These are phyloP conservation scores for Cyberlindnera amylophila DNA, from an alignment of 805 yeast genomes.

Conservation along the genomic window DNA sequence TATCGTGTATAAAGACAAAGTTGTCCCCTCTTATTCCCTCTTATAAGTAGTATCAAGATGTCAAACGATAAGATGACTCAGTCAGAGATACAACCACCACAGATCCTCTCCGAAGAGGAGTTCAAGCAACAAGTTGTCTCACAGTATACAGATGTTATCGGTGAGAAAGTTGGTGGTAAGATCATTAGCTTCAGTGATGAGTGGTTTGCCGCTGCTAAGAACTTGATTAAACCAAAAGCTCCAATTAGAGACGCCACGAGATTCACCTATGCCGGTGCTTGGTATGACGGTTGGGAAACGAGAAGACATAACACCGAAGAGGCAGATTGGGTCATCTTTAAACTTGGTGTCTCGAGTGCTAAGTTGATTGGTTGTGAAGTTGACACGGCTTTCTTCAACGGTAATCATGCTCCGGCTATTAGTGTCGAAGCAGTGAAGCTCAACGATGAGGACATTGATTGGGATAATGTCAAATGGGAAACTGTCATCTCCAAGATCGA, in stretches of 20 bases:
- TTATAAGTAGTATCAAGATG: too few species aligned
- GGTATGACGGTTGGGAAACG: slow-evolving; percentile 99
- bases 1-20: neutral
- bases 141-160: slow-evolving; percentile 61
- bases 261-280: slow-evolving; percentile 84
- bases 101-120: slow-evolving; percentile 20
- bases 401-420: slow-evolving; percentile 94
- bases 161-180: slow-evolving; percentile 78
- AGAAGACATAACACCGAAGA: slow-evolving; percentile 84
- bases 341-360: slow-evolving; percentile 82
- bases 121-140: slow-evolving; percentile 25
- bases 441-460: slow-evolving; percentile 25
- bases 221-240: slow-evolving; percentile 73
- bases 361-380: slow-evolving; percentile 77
- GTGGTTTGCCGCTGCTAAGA: slow-evolving; percentile 93
- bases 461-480: slow-evolving; percentile 50
- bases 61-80: slow-evolving; percentile 4
- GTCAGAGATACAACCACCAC: slow-evolving; percentile 8
- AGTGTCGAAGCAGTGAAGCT: slow-evolving; percentile 68
- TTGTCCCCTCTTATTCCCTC: too few species aligned
- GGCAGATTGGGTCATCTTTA: slow-evolving; percentile 83
- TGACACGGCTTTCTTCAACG: slow-evolving; percentile 91
- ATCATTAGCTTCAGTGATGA: slow-evolving; percentile 74
- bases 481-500: slow-evolving; percentile 62
- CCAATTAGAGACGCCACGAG: slow-evolving; percentile 80